These are phyloP conservation scores for Lagenaria siceraria DNA, from an alignment of 306 rosid species.

Conservation along the genomic window DNA sequence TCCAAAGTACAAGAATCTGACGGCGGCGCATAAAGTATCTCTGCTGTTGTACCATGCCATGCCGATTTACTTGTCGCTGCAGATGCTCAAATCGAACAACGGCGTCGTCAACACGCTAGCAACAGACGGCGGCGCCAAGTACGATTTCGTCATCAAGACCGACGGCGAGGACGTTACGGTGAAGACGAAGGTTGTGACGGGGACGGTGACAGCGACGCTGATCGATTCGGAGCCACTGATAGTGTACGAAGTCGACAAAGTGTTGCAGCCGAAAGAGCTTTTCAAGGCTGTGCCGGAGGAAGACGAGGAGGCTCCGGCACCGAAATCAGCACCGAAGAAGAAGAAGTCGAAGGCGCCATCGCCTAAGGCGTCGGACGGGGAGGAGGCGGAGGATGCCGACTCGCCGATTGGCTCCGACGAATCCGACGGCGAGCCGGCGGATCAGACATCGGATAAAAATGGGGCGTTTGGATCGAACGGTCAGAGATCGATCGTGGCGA, in stretches of 20 bases:
- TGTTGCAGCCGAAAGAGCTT: constrained; percentile 61
- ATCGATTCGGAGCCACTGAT: constrained; percentile 74
- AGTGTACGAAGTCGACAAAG: constrained; percentile 52
- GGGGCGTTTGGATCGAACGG: constrained; percentile 25
- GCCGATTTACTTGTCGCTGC: constrained; percentile 63
- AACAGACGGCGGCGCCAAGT: constrained; percentile 60
- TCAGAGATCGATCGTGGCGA: constrained; percentile 27
- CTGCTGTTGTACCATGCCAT: constrained; percentile 57
- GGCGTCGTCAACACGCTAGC: constrained; percentile 82
- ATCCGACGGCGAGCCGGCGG: constrained; percentile 19
- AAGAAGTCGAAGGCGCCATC: neutral
- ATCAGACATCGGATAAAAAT: constrained; percentile 44
- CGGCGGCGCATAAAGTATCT: constrained; percentile 41
- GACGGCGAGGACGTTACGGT: constrained; percentile 71
- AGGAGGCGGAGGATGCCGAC: constrained; percentile 3
- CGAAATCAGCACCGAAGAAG: neutral
- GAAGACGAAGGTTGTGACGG: constrained; percentile 52
- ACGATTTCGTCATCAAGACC: constrained; percentile 63
- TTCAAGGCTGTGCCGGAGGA: constrained; percentile 36
- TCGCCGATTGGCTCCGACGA: constrained; percentile 25
- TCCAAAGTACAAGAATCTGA: constrained; percentile 63
- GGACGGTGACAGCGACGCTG: constrained; percentile 46
- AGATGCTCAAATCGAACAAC: constrained; percentile 61
- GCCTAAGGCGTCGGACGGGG: neutral
- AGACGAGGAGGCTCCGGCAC: constrained; percentile 13